A percentile compares a stretch with the other conserved stretches of the same genome.
These are phyloP conservation scores for Pseudotsuga menziesii DNA, from an alignment of 75 land plant genomes.

Conservation along the genomic window DNA sequence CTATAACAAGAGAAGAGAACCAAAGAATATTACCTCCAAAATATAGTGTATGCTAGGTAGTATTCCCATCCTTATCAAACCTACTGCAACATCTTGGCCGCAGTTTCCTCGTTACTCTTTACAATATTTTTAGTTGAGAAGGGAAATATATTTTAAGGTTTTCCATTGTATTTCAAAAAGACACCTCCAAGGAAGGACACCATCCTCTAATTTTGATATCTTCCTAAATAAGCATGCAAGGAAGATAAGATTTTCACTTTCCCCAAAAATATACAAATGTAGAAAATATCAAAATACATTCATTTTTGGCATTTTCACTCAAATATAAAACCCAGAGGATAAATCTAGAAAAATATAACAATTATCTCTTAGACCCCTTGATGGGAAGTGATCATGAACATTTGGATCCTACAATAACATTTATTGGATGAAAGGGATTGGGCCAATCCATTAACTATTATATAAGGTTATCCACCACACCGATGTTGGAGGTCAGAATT, in stretches of 20 bases:
- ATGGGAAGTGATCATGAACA: neutral
- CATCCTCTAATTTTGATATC: conserved; percentile 55
- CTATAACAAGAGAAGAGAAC: neutral
- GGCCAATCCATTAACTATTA: neutral
- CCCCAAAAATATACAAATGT: conserved; percentile 42
- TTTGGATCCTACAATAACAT: neutral
- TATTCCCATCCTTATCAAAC: conserved; percentile 89
- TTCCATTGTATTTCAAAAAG: conserved; percentile 88
- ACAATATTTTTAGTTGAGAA: conserved; percentile 15
- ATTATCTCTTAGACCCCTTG: neutral
- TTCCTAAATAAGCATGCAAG: conserved; percentile 90
- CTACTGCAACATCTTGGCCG: conserved; percentile 89
- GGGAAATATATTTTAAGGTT: conserved; percentile 72
- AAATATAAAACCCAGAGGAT: neutral
- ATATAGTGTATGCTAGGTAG: conserved; percentile 84
- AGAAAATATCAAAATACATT: neutral
- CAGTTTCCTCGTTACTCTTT: conserved; percentile 44
- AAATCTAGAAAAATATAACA: neutral
- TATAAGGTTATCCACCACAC: neutral
- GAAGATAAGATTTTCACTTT: conserved; percentile 25
- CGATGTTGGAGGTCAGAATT: neutral
- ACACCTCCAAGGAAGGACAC: conserved; percentile 88
- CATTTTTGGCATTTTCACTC: neutral
- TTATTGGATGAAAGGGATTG: too few relatives aligned
- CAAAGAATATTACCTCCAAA: conserved; percentile 60